These are phyloP conservation scores for Fusarium cyanostomum DNA, from an alignment of 2,329 filamentous ascomycete genomes.

Conservation along the genomic window DNA sequence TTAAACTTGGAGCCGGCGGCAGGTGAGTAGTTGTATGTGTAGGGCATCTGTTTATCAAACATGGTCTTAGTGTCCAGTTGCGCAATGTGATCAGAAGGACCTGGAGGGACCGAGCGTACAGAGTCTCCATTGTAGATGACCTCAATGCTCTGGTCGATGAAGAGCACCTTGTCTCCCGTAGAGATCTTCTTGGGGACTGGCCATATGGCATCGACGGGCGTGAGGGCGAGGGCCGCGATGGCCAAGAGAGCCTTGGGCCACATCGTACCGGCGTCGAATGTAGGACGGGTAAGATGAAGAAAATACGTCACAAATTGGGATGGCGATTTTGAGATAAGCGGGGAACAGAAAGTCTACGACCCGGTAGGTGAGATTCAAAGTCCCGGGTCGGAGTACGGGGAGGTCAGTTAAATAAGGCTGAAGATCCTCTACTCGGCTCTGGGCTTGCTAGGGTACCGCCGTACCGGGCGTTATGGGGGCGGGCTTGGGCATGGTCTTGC, in stretches of 20 bases:
- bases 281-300: neutral
- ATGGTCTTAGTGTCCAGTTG: slow-evolving; percentile 46
- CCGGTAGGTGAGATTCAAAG: slow-evolving; percentile 21
- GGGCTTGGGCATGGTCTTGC: too few species aligned
- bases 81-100: slow-evolving; percentile 35
- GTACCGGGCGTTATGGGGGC: too few species aligned
- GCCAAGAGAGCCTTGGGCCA: slow-evolving; percentile 48
- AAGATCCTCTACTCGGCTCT: slow-evolving; percentile 28
- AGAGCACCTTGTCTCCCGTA: slow-evolving; percentile 62
- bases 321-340: slow-evolving; percentile 5
- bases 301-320: neutral
- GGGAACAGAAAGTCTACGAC: slow-evolving; percentile 4
- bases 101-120: slow-evolving; percentile 59
- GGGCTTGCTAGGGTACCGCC: too few species aligned
- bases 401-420: slow-evolving; percentile 38
- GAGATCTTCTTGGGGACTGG: slow-evolving; percentile 62
- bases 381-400: slow-evolving; percentile 10
- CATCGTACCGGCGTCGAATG: slow-evolving; percentile 33
- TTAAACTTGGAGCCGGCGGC: slow-evolving; percentile 50
- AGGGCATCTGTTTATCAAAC: slow-evolving; percentile 56
- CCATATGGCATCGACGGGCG: slow-evolving; percentile 64
- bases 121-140: slow-evolving; percentile 67
- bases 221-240: slow-evolving; percentile 52
- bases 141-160: slow-evolving; percentile 60
- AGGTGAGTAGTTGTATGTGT: slow-evolving; percentile 57